Base-by-base conservation (phyloP, 371 early-diverging fungal species). In the Encephalitozoon cuniculi region DNA sequence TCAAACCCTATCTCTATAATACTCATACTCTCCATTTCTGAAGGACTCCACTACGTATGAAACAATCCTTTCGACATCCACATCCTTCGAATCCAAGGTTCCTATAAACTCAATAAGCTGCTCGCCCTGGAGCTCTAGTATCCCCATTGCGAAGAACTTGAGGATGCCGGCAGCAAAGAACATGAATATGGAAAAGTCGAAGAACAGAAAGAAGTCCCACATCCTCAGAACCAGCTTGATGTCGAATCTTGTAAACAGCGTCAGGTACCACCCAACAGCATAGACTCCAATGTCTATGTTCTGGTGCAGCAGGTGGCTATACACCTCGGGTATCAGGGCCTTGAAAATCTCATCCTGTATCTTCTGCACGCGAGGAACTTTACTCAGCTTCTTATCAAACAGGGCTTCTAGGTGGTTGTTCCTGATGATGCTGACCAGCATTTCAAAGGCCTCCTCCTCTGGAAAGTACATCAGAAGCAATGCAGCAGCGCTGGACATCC, bases 241-340 rank as follows among this genome's bases (percentile, higher is more conserved):
- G 15, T 71, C 52, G 51, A 86, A 83, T 30, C 86, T 52, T 25
- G 84, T 79, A 73, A 86, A 86, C n/a, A 85, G 76, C 3, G 85
- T 86, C n/a, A 86, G 43, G 59, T 85, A 84, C 86, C 86, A 86
- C 15, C 81, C 74, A 30, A 69, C 46, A 41, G 68, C 66, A 76
- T 71, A 80, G 41, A 84, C 65, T 53, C 73, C 70, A 52, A 80
- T 39, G 63, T 71, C 63, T 34, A 80, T 71, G 46, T 71, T 41
- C 40, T 80, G 43, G 51, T 74, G 26, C 4, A 28, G 37, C 15
- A 83, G 11, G 74, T 76, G 69, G 23, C 59, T 55, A 43, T 79
- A 55, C 67, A 82, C 66, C 40, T 81, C 76, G 32, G 85, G 85
- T 25, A 82, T 74, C 3, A 71, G 43, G 9, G 68, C 71, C 64